These are phyloP conservation scores for Solanum habrochaites DNA, from an alignment of 257 asterid species.

Conservation along the genomic window DNA sequence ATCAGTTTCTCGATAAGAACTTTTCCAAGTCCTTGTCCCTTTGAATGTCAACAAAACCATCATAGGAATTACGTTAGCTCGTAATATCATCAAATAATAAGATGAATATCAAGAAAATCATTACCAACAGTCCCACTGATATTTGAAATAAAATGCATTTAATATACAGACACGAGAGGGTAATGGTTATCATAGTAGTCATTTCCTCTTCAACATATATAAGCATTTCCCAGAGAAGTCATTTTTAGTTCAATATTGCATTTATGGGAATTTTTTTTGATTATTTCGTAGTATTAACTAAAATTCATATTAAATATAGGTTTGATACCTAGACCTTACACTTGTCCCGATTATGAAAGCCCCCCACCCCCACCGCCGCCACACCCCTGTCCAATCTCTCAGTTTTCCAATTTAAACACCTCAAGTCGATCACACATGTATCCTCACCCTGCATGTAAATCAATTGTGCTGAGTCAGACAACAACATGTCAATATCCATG, in stretches of 20 bases:
- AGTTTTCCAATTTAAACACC: not conserved
- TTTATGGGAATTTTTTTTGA: not conserved
- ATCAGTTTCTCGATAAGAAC: constrained; percentile 80
- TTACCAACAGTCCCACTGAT: not conserved
- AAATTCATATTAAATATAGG: not conserved
- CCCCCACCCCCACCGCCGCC: not conserved
- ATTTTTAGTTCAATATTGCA: not conserved
- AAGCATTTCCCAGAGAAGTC: not conserved
- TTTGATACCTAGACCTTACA: not conserved
- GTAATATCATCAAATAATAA: not conserved
- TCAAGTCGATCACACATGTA: not conserved
- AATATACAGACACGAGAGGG: not conserved
- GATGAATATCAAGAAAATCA: not conserved
- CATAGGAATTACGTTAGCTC: not conserved
- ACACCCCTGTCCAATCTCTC: not conserved
- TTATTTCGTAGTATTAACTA: not conserved
- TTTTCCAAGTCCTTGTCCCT: constrained; percentile 99
- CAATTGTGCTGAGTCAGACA: not conserved
- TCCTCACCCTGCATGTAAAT: not conserved
- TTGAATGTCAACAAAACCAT: not conserved
- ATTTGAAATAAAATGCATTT: not conserved
- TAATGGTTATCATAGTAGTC: not conserved
- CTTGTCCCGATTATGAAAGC: not conserved
- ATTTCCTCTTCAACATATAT: not conserved
- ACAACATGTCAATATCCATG: not conserved